Base-by-base conservation (phyloP, 2,329 filamentous ascomycete genomes). In the Stagonosporopsis cucurbitacearum region DNA sequence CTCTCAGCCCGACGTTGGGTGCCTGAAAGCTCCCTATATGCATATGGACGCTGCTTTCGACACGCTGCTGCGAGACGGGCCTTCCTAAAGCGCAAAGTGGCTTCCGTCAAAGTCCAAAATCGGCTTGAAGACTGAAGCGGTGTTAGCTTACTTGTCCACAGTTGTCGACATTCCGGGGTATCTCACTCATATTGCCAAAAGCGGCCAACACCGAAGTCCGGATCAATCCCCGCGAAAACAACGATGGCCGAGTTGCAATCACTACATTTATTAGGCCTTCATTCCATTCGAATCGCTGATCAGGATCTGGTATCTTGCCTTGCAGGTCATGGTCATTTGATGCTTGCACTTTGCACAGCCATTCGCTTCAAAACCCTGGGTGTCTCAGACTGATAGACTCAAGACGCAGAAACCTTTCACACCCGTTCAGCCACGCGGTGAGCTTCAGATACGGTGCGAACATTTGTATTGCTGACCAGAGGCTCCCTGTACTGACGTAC, bases 371-470 rank as follows among this genome's bases (percentile, higher is more conserved):
- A 70, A 60, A 74, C 70, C 47, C 46, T 53, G 23, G 45, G 48
- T 45, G 71, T 74, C 62, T 71, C 69, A 62, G 43, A 35, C 36
- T 36, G 28, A 37, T 45, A 46, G 30, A 50, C 22, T 40, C 60
- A 54, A 60, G 48, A 52, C 54, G 40, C 39, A 13, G 39, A 47
- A 48, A 50, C 39, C 35, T 53, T 37, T 36, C 50, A 58, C 60
- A 37, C 51, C 50, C 36, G 41, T 64, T 59, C 54, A 67, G 63
- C 62, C 65, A 71, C 69, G 58, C 50, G 51, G 33, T 59, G 52
- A 60, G 54, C 58, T 50, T 63, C 63, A 61, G 58, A 53, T 47
- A 22, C 6, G 47, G 47, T 51, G 43, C 53, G 37, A 56, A 11
- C 32, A 51, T 57, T 51, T 47, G 20, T 32, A 57, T 39, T 46